Base-by-base conservation (phyloP, 1,139 yeast genomes). In the Sugiyamaella castrensis region DNA sequence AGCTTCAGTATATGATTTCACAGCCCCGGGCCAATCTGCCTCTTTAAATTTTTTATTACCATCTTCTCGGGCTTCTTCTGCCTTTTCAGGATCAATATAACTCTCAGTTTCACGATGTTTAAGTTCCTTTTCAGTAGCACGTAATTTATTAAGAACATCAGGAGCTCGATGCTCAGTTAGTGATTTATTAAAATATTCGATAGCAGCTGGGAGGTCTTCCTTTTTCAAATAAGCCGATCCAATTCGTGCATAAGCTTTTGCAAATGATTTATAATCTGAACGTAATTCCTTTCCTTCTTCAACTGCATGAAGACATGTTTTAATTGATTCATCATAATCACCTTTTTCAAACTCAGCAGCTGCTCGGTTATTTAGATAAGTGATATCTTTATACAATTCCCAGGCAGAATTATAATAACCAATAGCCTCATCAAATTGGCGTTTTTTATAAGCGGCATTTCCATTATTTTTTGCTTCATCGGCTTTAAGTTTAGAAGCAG, bases 271-370 rank as follows among this genome's bases (percentile, higher is more conserved):
- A 73, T 89, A 94, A 68, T 92, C 98, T 15, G 97, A 91, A 70
- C 95, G 86, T 67, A 79, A 66, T 57, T 85, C 94, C 71, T 96
- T 81, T 57, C 96, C 97, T 66, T 86, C 81, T 43, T 87, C 96
- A 55, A 92, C 78, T 13, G 98, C 98, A 51, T 73, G 72, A 58
- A 80, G 73, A 70, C 97, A 85, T 5, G 98, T 87, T 51, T 76
- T 71, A 57, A 92, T 85, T 35, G 96, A 91, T 12, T 82, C 71
- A 51, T 88, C 95, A 62, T 80, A 87, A 63, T 89, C 97, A 52
- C 95, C 96, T 70, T 91, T 89, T 71, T 94, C 99, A 63, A 72
- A 92, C 70, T 92, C 96, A 28, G 98, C 98, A 48, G 99, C 98
- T 33, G 98, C 94, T 64, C 95, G 82, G 76, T 94, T 94, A 74